Evolutionary conservation across 805 yeast genomes (phyloP).

Genomic region (Yamadazyma laniorum): DNA sequence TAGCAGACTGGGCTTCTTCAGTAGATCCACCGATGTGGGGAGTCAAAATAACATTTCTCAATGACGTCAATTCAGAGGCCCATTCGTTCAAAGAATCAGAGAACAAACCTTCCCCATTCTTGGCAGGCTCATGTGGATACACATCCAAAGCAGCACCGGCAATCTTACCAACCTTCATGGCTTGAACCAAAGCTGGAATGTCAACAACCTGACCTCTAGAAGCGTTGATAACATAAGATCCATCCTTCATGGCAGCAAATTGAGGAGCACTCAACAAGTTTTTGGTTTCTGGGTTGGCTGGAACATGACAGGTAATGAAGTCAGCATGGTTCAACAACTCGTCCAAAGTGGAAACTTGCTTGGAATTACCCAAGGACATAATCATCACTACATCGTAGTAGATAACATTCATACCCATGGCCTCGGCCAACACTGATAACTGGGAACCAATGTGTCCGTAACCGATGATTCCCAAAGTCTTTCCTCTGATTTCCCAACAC

Average conservation of each 20-base stretch:
- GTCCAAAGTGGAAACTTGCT: constrained; percentile 81
- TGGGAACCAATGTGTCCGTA: constrained; percentile 99
- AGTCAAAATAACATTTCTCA: constrained; percentile 86
- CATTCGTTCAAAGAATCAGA: constrained; percentile 71
- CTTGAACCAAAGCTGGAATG: constrained; percentile 88
- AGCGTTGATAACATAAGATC: constrained; percentile 91
- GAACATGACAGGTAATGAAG: constrained; percentile 91
- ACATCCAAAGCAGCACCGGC: constrained; percentile 98
- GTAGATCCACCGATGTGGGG: constrained; percentile 99
- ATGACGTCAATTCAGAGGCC: constrained; percentile 75
- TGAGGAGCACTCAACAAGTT: constrained; percentile 87
- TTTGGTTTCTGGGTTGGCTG: constrained; percentile 89
- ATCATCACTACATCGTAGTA: constrained; percentile 90
- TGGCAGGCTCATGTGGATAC: constrained; percentile 95
- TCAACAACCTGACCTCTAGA: constrained; percentile 98
- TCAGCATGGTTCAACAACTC: constrained; percentile 81
- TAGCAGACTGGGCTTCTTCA: constrained; percentile 97
- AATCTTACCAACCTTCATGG: constrained; percentile 87
- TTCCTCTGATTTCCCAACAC: constrained; percentile 99
- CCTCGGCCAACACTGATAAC: constrained; percentile 93
- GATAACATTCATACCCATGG: constrained; percentile 95
- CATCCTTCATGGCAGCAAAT: constrained; percentile 94
- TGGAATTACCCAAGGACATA: constrained; percentile 96
- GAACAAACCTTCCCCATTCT: constrained; percentile 85
- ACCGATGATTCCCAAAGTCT: constrained; percentile 94